Evolutionary conservation across 108 stramenopile species (phyloP).

Genomic region (Cyclotella atomus): DNA sequence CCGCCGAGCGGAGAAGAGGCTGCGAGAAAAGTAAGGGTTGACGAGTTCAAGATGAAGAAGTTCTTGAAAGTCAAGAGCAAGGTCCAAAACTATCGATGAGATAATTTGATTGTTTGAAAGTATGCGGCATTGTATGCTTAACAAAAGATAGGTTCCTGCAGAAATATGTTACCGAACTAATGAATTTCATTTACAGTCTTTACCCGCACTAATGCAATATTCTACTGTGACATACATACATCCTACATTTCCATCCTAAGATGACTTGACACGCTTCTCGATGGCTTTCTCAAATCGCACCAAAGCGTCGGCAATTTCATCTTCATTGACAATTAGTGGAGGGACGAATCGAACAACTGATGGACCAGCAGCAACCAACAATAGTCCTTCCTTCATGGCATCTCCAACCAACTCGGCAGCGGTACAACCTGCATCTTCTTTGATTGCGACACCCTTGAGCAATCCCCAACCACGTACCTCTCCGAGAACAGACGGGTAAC

Average conservation of each 20-base stretch:
- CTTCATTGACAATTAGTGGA: constrained; percentile 86
- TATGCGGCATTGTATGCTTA: no score
- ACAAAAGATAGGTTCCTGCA: no score
- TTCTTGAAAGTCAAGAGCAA: constrained; percentile 46
- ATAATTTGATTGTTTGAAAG: no score
- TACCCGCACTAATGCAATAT: neutral
- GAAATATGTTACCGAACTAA: no score
- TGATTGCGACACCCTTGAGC: constrained; percentile 83
- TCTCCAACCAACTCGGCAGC: constrained; percentile 90
- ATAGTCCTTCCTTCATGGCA: constrained; percentile 87
- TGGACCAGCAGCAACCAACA: constrained; percentile 93
- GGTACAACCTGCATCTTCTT: constrained; percentile 70
- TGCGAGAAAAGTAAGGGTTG: constrained; percentile 9
- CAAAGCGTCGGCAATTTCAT: constrained; percentile 80
- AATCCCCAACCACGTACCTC: constrained; percentile 95
- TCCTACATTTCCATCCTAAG: constrained; percentile 11
- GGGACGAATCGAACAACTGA: constrained; percentile 96
- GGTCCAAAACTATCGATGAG: no score
- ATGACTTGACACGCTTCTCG: constrained; percentile 35
- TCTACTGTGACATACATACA: no score
- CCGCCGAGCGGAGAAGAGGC: constrained; percentile 16
- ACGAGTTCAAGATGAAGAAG: constrained; percentile 59
- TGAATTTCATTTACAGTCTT: no score
- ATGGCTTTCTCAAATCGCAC: constrained; percentile 80
- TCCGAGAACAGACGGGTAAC: constrained; percentile 82